These are phyloP conservation scores for Podospora pseudopauciseta DNA, from an alignment of 495 filamentous ascomycete species.

Conservation along the genomic window DNA sequence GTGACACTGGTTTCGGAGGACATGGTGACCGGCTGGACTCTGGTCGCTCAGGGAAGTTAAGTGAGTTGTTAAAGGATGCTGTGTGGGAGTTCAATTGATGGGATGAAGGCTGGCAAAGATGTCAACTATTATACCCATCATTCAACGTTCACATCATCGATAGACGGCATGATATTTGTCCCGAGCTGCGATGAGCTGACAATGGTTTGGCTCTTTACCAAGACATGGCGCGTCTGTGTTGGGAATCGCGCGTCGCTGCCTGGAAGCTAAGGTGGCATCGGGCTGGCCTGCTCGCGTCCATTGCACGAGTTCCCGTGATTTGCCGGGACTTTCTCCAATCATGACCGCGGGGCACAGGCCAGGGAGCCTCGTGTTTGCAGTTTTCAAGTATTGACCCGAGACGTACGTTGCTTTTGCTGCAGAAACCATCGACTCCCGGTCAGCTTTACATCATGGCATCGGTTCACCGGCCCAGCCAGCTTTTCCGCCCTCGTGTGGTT, in stretches of 20 bases:
- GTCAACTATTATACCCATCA: background rate
- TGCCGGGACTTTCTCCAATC: background rate
- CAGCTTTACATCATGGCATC: background rate
- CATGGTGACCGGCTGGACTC: constrained; percentile 3
- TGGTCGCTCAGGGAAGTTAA: too few relatives aligned
- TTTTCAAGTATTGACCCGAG: background rate
- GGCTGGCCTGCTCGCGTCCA: background rate
- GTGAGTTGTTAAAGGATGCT: background rate
- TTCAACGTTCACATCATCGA: background rate
- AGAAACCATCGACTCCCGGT: background rate
- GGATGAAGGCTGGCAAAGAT: background rate
- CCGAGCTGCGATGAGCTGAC: background rate
- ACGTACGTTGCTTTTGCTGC: background rate
- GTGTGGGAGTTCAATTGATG: background rate
- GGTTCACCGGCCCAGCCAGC: background rate
- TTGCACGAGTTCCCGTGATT: constrained; percentile 13
- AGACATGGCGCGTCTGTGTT: background rate
- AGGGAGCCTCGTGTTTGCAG: background rate
- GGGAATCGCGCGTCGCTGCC: constrained; percentile 9
- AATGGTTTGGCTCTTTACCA: background rate
- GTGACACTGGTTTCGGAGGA: background rate
- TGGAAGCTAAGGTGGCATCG: constrained; percentile 11
- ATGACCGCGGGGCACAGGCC: background rate
- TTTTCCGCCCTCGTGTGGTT: background rate
- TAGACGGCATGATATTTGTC: background rate